These are phyloP conservation scores for Phytophthora citrophthora DNA, from an alignment of 352 stramenopile genomes.

Conservation along the genomic window DNA sequence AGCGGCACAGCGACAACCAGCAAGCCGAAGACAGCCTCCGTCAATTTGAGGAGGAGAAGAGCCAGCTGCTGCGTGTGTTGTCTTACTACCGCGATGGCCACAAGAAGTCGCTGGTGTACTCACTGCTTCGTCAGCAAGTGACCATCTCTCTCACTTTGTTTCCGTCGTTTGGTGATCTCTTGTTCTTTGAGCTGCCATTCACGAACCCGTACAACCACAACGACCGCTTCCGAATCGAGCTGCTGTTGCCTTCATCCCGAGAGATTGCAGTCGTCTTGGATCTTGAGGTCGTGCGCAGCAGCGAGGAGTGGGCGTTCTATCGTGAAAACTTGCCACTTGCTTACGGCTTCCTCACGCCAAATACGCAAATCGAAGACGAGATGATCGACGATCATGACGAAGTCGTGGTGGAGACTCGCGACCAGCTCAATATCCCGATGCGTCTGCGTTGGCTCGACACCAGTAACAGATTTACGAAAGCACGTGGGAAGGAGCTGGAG, in stretches of 20 bases:
- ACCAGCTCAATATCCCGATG: conserved; percentile 88
- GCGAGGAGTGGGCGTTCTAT: conserved; percentile 88
- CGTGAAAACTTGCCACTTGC: conserved; percentile 64
- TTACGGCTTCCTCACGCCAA: conserved; percentile 35
- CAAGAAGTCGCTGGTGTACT: conserved; percentile 93
- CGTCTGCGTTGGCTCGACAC: conserved; percentile 84
- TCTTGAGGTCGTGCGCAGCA: conserved; percentile 81
- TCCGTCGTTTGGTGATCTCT: conserved; percentile 75
- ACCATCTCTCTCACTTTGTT: conserved; percentile 86
- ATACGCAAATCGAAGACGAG: conserved; percentile 81
- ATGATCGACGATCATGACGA: conserved; percentile 93
- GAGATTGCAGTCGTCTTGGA: conserved; percentile 49
- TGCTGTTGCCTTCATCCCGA: conserved; percentile 46
- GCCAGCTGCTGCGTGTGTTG: conserved; percentile 88
- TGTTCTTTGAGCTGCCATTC: conserved; percentile 92
- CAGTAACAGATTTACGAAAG: conserved; percentile 7
- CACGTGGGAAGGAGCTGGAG: neutral
- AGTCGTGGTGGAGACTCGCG: conserved; percentile 86
- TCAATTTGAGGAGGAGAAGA: conserved; percentile 76
- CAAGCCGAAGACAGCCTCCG: conserved; percentile 43
- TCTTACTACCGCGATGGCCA: conserved; percentile 94
- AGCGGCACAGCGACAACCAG: conserved; percentile 24
- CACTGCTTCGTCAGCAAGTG: conserved; percentile 89
- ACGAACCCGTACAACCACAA: conserved; percentile 92
- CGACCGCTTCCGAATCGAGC: conserved; percentile 91